These are phyloP conservation scores for Pestalotiopsis sp. DNA, from an alignment of 2,329 filamentous ascomycete genomes.

Conservation along the genomic window DNA sequence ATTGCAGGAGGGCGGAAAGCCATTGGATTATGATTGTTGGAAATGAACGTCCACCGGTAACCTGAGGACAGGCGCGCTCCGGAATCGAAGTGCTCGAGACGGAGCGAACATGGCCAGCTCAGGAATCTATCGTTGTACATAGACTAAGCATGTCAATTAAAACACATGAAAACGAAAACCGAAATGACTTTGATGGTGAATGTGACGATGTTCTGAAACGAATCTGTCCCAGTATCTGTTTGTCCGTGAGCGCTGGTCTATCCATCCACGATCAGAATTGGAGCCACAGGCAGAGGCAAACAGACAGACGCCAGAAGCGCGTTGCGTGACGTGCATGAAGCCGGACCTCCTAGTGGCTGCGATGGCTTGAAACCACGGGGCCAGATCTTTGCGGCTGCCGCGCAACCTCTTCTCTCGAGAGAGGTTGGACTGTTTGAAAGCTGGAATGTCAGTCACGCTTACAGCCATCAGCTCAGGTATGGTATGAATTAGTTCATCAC, in stretches of 20 bases:
- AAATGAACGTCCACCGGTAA: not conserved
- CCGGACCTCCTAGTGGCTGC: not conserved
- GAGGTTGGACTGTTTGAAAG: not conserved
- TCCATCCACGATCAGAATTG: too few species aligned
- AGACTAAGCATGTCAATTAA: slow-evolving; percentile 5
- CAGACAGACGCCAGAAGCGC: not conserved
- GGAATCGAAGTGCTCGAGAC: slow-evolving; percentile 40
- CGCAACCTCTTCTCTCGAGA: not conserved
- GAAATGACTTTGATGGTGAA: not conserved
- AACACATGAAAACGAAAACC: slow-evolving; percentile 6
- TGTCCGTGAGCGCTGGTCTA: not conserved
- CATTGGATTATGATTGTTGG: slow-evolving; percentile 11
- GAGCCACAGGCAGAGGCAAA: not conserved
- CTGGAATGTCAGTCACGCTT: not conserved
- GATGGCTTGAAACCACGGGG: not conserved
- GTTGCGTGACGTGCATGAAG: not conserved
- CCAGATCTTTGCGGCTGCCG: not conserved
- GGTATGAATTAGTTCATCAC: too few species aligned
- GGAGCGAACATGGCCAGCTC: slow-evolving; percentile 19
- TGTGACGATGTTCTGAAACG: too few species aligned
- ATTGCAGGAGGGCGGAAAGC: not conserved
- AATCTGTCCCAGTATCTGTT: not conserved
- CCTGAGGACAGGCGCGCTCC: slow-evolving; percentile 19
- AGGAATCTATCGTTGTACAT: slow-evolving; percentile 3
- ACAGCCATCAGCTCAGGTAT: too few species aligned